Percentiles rank a stretch among this genome's conserved stretches.
Evolutionary conservation across 2,329 filamentous ascomycete genomes (phyloP).

Genomic region (Botrytis cinerea): DNA sequence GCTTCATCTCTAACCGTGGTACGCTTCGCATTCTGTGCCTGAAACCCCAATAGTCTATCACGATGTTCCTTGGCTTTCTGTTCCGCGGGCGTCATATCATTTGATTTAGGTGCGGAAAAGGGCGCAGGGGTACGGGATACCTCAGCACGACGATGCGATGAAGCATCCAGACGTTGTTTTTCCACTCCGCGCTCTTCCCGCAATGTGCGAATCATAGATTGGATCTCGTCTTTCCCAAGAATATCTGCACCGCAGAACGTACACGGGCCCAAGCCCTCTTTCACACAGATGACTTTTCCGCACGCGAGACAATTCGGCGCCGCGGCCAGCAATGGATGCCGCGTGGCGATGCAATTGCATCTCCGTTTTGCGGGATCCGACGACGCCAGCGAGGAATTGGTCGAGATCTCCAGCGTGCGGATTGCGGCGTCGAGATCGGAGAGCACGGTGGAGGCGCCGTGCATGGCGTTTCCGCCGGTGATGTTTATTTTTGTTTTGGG

Average conservation of each 20-base stretch:
- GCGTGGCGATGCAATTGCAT: slow-evolving; percentile 85
- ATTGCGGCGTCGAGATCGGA: slow-evolving; percentile 79
- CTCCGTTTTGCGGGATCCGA: slow-evolving; percentile 57
- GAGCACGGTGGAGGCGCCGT: slow-evolving; percentile 73
- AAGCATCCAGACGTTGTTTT: slow-evolving; percentile 79
- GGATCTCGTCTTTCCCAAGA: slow-evolving; percentile 70
- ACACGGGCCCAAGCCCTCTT: slow-evolving; percentile 91
- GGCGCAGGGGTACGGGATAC: slow-evolving; percentile 61
- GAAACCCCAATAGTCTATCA: slow-evolving; percentile 66
- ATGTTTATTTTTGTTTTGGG: slow-evolving; percentile 68
- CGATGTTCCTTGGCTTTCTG: slow-evolving; percentile 63
- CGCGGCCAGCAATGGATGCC: slow-evolving; percentile 85
- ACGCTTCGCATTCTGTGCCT: slow-evolving; percentile 68
- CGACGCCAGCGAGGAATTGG: slow-evolving; percentile 69
- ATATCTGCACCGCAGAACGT: slow-evolving; percentile 83
- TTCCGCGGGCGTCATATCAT: slow-evolving; percentile 36
- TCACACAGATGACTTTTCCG: slow-evolving; percentile 92
- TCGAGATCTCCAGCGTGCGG: slow-evolving; percentile 84
- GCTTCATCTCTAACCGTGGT: slow-evolving; percentile 72
- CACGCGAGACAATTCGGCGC: slow-evolving; percentile 91
- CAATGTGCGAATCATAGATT: slow-evolving; percentile 81
- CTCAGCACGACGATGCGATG: slow-evolving; percentile 65
- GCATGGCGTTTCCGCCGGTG: slow-evolving; percentile 77
- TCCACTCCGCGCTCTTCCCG: slow-evolving; percentile 84
- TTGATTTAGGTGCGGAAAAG: slow-evolving; percentile 53